Conservation (phyloP, 306 rosid species). For the Albizia julibrissin region DNA sequence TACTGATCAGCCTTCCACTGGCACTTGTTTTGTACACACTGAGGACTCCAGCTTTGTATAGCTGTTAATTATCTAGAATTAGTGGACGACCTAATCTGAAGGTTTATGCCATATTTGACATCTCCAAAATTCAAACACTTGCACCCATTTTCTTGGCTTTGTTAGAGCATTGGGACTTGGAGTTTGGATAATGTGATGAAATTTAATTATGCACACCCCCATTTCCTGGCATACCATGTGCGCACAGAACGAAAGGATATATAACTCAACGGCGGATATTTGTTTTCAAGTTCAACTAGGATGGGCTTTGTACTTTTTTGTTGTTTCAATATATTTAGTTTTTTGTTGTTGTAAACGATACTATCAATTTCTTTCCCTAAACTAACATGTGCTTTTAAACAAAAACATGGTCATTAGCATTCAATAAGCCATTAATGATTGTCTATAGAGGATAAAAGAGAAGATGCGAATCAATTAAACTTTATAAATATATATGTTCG, state of each 20-base stretch:
- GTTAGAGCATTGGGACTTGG: neutral
- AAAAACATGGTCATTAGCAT: neutral
- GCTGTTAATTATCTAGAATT: neutral
- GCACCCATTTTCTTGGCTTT: neutral
- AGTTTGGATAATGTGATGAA: neutral
- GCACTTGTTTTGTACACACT: conserved; percentile 4
- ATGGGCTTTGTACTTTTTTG: neutral
- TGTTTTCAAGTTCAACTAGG: neutral
- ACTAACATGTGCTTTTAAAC: neutral
- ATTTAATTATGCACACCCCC: neutral
- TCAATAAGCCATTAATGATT: neutral
- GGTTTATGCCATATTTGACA: neutral
- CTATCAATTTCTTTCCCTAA: too few species aligned
- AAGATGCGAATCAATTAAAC: neutral
- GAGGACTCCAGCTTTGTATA: neutral
- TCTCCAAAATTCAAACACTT: neutral
- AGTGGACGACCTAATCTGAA: neutral
- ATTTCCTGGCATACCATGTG: neutral
- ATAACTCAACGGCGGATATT: neutral
- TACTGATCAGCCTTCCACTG: neutral
- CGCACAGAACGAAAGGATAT: neutral
- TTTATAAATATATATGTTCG: neutral
- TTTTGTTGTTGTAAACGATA: too few species aligned
- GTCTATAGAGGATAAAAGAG: neutral
- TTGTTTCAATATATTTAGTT: neutral